A percentile compares a stretch with the other conserved stretches of the same genome.
Evolutionary conservation across 1,284 basidiomycete genomes (phyloP).

Genomic region (Moniliophthora roreri): DNA sequence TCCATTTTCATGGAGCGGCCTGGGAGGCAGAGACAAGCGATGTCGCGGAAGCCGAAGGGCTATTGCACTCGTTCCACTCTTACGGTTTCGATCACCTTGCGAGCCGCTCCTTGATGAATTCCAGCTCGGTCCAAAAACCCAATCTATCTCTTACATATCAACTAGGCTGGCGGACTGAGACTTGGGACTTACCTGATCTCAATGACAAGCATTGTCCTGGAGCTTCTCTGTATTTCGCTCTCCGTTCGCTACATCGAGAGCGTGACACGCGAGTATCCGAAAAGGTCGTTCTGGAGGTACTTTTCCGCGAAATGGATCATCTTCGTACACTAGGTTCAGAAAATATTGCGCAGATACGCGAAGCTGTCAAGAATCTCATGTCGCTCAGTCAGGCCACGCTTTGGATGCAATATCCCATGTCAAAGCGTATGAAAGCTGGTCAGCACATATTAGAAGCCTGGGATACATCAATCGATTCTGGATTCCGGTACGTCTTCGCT

Average conservation of each 20-base stretch:
- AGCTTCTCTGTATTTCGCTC: conserved; percentile 72
- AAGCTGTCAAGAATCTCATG: conserved; percentile 68
- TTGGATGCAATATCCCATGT: conserved; percentile 47
- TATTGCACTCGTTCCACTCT: conserved; percentile 77
- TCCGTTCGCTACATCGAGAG: conserved; percentile 78
- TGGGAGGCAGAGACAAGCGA: conserved; percentile 59
- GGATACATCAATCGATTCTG: conserved; percentile 48
- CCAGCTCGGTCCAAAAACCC: conserved; percentile 31
- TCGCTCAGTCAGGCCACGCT: conserved; percentile 72
- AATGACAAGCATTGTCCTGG: conserved; percentile 43
- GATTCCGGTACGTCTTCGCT: conserved; percentile 63
- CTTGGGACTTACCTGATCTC: conserved; percentile 87
- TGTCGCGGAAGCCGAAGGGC: conserved; percentile 46
- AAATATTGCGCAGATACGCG: conserved; percentile 73
- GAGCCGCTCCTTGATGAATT: conserved; percentile 54
- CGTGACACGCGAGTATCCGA: conserved; percentile 54
- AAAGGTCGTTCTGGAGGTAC: conserved; percentile 44
- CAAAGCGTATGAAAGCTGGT: conserved; percentile 35
- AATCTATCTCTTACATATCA: conserved; percentile 67
- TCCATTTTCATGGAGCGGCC: conserved; percentile 85
- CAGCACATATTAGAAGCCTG: conserved; percentile 34
- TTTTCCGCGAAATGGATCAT: conserved; percentile 63
- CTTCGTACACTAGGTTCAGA: conserved; percentile 71
- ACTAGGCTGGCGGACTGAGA: conserved; percentile 87
- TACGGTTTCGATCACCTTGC: conserved; percentile 89